Base-by-base conservation (phyloP, 116 monocot genomes). In the Dioscorea cayenensis region DNA sequence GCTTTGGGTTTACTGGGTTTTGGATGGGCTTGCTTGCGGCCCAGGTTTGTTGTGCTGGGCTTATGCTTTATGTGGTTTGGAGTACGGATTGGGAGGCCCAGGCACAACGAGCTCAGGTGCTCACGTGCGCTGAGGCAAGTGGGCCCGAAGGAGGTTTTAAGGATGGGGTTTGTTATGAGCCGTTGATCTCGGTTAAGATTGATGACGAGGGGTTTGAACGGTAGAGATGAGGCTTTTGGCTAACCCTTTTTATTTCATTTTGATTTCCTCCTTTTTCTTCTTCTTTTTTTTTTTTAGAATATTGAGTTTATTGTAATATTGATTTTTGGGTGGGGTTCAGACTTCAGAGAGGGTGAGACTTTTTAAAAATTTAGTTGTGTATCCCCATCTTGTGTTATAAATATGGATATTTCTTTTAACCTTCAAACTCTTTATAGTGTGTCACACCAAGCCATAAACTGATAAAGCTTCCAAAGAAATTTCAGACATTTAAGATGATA, bases 21-120 rank as follows among this genome's bases (percentile, higher is more conserved):
- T 70, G 70, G 70, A 58, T 70, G 23, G 70, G 70, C 32, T 28
- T 70, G 0, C 55, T 70, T 13, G 70, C 70, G 32, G 70, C 70
- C n/a, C 70, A 70, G 58, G 70, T 70, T 18, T 70, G 59, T 29
- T 70, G 70, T 20, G 70, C 70, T 2, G 70, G 70, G 28, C 32
- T 70, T 3, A 70, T 70, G 70, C 70, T 70, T 14, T 70, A 36
- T 18, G 70, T 58, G 28, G 59, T 70, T 18, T 27, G 55, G 6
- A 70, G 58, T 16, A 70, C 70, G 28, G 58, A 70, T 29, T 70
- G 70, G 70, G 70, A 58, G 2, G 29, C 51, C 32, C 70, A 70
- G 52, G 70, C 70, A 32, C 70, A 25, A 6, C 4, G 70, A 9
- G 70, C 70, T 29, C 70, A 70, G 32, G 1, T 36, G 13, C 70